Conservation (phyloP, 164 flowering plant species). For the Brasenia schreberi region DNA sequence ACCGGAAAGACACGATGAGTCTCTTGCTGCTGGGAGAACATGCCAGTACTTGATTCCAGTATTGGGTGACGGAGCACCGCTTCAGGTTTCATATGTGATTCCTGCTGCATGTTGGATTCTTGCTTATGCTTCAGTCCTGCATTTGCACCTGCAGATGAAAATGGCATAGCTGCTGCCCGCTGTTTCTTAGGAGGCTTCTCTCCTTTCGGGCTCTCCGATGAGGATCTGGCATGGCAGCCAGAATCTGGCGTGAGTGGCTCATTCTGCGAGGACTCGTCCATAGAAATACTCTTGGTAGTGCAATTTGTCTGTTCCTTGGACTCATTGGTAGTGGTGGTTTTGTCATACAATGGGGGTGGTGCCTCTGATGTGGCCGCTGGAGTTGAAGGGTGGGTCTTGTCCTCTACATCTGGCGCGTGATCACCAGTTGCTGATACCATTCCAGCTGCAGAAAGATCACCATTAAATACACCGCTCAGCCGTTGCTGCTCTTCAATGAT, state of each 20-base stretch:
- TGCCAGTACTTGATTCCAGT: slow-evolving; percentile 51
- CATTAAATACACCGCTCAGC: slow-evolving; percentile 47
- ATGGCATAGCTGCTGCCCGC: slow-evolving; percentile 5
- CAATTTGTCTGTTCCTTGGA: background rate
- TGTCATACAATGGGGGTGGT: slow-evolving; percentile 28
- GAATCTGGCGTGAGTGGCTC: slow-evolving; percentile 93
- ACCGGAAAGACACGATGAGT: background rate
- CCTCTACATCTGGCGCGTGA: slow-evolving; percentile 33
- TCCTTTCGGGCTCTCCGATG: slow-evolving; percentile 25
- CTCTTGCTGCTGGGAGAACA: slow-evolving; percentile 28
- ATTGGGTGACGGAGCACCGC: slow-evolving; percentile 46
- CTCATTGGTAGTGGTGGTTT: slow-evolving; percentile 9
- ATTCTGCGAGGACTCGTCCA: slow-evolving; percentile 61
- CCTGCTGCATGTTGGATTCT: background rate
- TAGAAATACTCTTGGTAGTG: slow-evolving; percentile 35
- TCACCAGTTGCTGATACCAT: slow-evolving; percentile 26
- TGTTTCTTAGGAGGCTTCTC: slow-evolving; percentile 45
- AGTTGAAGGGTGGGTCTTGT: slow-evolving; percentile 62
- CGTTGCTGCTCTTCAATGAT: slow-evolving; percentile 92
- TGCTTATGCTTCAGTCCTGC: background rate
- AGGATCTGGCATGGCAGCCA: slow-evolving; percentile 27
- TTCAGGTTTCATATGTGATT: slow-evolving; percentile 23
- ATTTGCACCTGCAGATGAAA: background rate
- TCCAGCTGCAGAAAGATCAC: slow-evolving; percentile 33
- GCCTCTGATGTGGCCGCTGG: slow-evolving; percentile 68